phyloP scores from a whole-genome alignment of 495 filamentous ascomycete genomes.

The Pyrenula aspistea region DNA sequence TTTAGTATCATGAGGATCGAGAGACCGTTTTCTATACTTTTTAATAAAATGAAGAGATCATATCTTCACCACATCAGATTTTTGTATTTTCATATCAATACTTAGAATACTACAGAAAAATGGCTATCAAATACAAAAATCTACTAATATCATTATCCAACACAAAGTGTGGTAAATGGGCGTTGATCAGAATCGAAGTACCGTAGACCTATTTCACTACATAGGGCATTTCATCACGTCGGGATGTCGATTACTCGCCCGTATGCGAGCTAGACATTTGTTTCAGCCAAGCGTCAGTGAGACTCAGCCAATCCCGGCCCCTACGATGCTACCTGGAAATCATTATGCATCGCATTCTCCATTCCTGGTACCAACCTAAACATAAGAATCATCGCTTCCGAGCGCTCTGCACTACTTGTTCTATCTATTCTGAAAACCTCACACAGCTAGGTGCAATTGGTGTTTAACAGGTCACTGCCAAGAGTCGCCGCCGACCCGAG shows the following conservation, averaged over 20 bases:
- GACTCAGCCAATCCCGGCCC: background rate
- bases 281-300: background rate
- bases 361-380: background rate
- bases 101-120: background rate
- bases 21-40: background rate
- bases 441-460: background rate
- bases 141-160: background rate
- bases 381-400: background rate
- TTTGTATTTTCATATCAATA: background rate
- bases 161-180: background rate
- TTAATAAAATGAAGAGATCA: background rate
- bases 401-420: background rate
- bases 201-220: background rate
- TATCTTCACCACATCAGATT: background rate
- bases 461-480: background rate
- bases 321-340: background rate
- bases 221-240: background rate
- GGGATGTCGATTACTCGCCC: background rate
- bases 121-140: background rate
- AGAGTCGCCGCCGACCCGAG: background rate
- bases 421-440: background rate
- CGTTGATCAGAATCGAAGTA: background rate
- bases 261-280: background rate
- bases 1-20: background rate
- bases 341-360: background rate